Evolutionary conservation across 352 stramenopile species (phyloP), one percentile per base, ranked within the genome.

Genomic region (Phytophthora syringae): DNA sequence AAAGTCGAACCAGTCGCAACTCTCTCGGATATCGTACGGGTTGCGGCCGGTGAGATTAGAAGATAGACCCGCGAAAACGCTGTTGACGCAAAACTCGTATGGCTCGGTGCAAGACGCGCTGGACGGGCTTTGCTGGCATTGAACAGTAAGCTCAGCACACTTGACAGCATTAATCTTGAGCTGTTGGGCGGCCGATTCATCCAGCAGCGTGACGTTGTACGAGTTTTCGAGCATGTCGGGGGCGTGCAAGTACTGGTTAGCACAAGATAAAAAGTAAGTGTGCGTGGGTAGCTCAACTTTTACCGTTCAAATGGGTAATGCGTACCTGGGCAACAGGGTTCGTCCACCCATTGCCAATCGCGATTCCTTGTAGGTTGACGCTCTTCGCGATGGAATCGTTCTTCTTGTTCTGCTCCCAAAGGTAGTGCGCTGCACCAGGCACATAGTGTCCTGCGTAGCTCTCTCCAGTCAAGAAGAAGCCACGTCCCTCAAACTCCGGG

Each of bases 381-480:
- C 12, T 27, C 28, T 32, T 37, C 9, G n/a, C n/a, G n/a, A 16
- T 52, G n/a, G 42, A n/a, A 25, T 48, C 43, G 28, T 64, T 56
- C 25, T 51, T 25, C 50, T 78, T 77, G 51, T 65, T 74, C 36
- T 68, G 50, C 40, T 76, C 22, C 64, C 67, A 74, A 20, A 86
- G 70, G 49, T 73, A 80, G 40, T 82, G 62, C 16, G 75, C 74
- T 3, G 66, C 63, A 7, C 67, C 64, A 25, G 79, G 79, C 27
- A 84, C 71, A 58, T 83, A 88, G 52, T 88, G 79, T 18, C 79
- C 79, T 1, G 40, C 79, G 45, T 86, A 86, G 51, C 76, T 85
- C 47, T 90, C 80, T 11, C 82, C 79, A 7, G 77, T 74, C 28
- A 90, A 64, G 64, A 75, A 89, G 39, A 89, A 79, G 15, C 67